Percentiles rank a stretch among this genome's conserved stretches.
Evolutionary conservation across 2,329 filamentous ascomycete species (phyloP).

Genomic region (Rosellinia necatrix): DNA sequence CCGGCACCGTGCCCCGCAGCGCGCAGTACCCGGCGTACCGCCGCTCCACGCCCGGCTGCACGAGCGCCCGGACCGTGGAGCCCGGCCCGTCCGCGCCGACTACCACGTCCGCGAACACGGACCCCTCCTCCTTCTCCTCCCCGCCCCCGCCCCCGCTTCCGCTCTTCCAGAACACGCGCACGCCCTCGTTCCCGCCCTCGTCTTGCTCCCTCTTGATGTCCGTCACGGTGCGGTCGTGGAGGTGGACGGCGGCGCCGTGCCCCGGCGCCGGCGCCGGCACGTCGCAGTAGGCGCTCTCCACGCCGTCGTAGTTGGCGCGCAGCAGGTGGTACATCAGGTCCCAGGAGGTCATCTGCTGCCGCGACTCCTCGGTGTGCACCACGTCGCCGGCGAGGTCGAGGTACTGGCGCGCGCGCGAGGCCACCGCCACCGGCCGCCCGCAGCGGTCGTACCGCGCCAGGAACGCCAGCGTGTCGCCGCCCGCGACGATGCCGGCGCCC

Average conservation of each 20-base stretch:
- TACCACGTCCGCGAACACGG: slow-evolving; percentile 43
- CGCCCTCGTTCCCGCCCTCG: slow-evolving; percentile 17
- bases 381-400: slow-evolving; percentile 41
- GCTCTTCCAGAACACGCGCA: slow-evolving; percentile 41
- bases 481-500: slow-evolving; percentile 53
- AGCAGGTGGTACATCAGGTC: slow-evolving; percentile 51
- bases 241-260: slow-evolving; percentile 40
- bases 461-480: slow-evolving; percentile 48
- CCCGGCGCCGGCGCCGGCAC: slow-evolving; percentile 32
- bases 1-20: slow-evolving; percentile 47
- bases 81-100: slow-evolving; percentile 51
- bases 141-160: slow-evolving; percentile 39
- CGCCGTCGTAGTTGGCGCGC: slow-evolving; percentile 50
- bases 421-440: slow-evolving; percentile 40
- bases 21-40: slow-evolving; percentile 48
- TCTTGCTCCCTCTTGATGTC: slow-evolving; percentile 31
- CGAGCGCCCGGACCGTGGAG: slow-evolving; percentile 45
- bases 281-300: slow-evolving; percentile 40
- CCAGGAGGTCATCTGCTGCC: slow-evolving; percentile 54
- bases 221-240: slow-evolving; percentile 43
- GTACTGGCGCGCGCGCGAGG: slow-evolving; percentile 41
- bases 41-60: slow-evolving; percentile 38
- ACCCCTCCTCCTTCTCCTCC: slow-evolving; percentile 41
- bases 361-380: slow-evolving; percentile 41
- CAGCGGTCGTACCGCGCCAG: slow-evolving; percentile 48